phyloP scores from a whole-genome alignment of 768 basidiomycete species.

The Gymnopilus junonius region DNA sequence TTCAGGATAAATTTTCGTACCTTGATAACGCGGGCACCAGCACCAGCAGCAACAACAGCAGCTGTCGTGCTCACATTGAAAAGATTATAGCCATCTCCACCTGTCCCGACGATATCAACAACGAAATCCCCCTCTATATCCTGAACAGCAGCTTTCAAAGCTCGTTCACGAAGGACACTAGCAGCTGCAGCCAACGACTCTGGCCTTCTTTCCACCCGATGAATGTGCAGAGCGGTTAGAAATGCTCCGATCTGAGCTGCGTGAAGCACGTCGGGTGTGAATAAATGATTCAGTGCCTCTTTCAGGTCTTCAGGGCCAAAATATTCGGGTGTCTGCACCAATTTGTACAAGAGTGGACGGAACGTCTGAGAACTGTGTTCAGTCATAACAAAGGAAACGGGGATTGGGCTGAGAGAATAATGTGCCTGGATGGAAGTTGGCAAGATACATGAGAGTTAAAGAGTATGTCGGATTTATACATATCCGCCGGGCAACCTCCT shows the following conservation, averaged over 20 bases:
- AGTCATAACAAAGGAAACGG: neutral
- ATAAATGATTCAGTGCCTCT: constrained; percentile 72
- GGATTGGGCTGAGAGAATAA: neutral
- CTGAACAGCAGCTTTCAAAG: constrained; percentile 64
- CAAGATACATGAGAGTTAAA: neutral
- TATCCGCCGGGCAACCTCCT: neutral
- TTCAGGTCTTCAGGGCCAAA: constrained; percentile 81
- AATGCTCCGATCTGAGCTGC: constrained; percentile 89
- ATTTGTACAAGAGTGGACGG: constrained; percentile 76
- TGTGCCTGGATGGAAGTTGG: neutral
- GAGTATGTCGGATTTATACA: neutral
- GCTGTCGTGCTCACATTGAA: constrained; percentile 98
- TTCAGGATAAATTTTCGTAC: constrained; percentile 39
- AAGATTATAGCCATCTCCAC: constrained; percentile 94
- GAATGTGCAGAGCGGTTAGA: constrained; percentile 82
- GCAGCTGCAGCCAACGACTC: constrained; percentile 84
- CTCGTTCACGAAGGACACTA: constrained; percentile 68
- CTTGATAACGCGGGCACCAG: constrained; percentile 93
- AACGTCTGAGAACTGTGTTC: constrained; percentile 54
- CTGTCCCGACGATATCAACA: constrained; percentile 84
- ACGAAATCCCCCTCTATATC: constrained; percentile 71
- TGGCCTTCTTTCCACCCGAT: constrained; percentile 75
- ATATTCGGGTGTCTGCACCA: constrained; percentile 79
- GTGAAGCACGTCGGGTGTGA: constrained; percentile 64
- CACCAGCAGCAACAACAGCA: constrained; percentile 93